These are phyloP conservation scores for Ceratobasidium sp. DNA, from an alignment of 1,284 basidiomycete species.

Conservation along the genomic window DNA sequence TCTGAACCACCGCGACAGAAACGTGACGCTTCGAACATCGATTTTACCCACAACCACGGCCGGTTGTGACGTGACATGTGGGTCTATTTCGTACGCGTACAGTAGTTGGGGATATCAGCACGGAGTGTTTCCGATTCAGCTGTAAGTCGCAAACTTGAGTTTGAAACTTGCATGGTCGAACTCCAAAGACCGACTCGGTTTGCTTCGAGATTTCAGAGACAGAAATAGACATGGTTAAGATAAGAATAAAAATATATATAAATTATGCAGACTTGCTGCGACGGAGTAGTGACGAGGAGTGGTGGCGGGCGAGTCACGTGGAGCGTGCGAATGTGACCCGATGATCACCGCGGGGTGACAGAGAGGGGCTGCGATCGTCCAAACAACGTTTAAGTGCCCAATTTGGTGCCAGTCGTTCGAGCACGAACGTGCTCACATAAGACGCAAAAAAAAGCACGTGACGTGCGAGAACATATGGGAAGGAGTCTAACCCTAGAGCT, in stretches of 20 bases:
- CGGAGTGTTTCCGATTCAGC: no score
- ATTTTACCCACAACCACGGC: background rate
- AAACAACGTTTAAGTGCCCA: background rate
- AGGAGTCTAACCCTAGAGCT: no score
- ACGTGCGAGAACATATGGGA: no score
- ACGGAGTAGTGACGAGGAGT: background rate
- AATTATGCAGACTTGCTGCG: no score
- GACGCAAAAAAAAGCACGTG: no score
- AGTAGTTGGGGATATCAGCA: no score
- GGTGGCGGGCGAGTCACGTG: slow-evolving; percentile 5
- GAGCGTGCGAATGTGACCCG: slow-evolving; percentile 1
- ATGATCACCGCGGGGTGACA: background rate
- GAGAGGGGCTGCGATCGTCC: background rate
- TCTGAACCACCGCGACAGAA: background rate
- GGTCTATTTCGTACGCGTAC: background rate
- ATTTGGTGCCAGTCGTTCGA: slow-evolving; percentile 15
- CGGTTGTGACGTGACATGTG: background rate
- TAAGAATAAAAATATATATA: no score
- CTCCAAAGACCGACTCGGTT: no score
- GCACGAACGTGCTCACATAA: background rate
- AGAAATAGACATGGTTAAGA: no score
- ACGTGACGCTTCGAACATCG: background rate
- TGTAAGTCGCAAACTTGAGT: no score
- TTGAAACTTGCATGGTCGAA: no score
- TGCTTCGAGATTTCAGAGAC: no score